phyloP scores from a whole-genome alignment of 805 yeast species.

The Metschnikowia amazonensis region DNA sequence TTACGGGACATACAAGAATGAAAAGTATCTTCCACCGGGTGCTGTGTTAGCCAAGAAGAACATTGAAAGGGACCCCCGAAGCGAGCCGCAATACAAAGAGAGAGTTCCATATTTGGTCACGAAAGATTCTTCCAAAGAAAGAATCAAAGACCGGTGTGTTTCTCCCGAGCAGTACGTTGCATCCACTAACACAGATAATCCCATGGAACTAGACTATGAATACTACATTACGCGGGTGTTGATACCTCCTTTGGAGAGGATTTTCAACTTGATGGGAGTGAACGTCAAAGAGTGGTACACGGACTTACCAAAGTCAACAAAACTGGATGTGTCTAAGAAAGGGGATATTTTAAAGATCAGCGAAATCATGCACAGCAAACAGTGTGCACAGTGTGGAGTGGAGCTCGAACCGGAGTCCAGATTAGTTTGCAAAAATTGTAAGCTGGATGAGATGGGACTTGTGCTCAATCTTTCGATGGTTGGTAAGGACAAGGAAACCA shows the following conservation, averaged over 20 bases:
- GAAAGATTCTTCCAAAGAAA: conserved; percentile 49
- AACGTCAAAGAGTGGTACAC: conserved; percentile 73
- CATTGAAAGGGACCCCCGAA: conserved; percentile 60
- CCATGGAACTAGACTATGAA: conserved; percentile 63
- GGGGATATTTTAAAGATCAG: conserved; percentile 13
- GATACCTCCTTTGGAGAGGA: conserved; percentile 84
- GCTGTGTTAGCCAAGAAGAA: conserved; percentile 72
- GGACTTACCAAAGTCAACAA: conserved; percentile 51
- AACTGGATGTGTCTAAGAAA: conserved; percentile 6
- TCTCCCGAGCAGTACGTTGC: conserved; percentile 72
- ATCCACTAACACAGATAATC: conserved; percentile 26
- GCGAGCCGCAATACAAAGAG: conserved; percentile 84
- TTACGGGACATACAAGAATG: conserved; percentile 76
- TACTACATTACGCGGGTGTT: conserved; percentile 82
- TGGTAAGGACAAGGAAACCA: conserved; percentile 15
- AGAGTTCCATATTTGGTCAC: conserved; percentile 84
- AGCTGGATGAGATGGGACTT: conserved; percentile 32
- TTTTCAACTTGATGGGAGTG: conserved; percentile 80
- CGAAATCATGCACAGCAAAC: conserved; percentile 11
- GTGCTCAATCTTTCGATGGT: conserved; percentile 27
- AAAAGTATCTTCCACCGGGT: conserved; percentile 79
- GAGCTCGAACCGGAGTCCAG: conserved; percentile 9
- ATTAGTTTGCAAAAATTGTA: conserved; percentile 22
- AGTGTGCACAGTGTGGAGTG: conserved; percentile 13
- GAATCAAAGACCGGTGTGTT: conserved; percentile 72